Percentiles rank a stretch among this genome's conserved stretches.
phyloP scores from a whole-genome alignment of 805 yeast species.

The Saccharomycopsis sp. region DNA sequence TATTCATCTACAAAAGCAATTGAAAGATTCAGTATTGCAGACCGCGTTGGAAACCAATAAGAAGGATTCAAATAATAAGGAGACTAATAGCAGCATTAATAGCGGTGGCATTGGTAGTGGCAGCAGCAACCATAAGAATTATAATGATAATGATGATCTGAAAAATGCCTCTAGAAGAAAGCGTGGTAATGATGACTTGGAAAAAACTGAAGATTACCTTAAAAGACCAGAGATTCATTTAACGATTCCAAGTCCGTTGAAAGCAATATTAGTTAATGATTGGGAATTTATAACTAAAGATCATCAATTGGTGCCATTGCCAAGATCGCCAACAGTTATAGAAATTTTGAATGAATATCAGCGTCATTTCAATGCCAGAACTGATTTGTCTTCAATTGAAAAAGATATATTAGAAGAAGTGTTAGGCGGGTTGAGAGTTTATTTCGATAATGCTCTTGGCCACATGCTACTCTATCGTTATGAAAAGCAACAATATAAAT shows the following conservation, averaged over 20 bases:
- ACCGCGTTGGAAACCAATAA: constrained; percentile 23
- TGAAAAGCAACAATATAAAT: constrained; percentile 68
- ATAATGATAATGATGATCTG: not conserved
- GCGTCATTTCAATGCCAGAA: constrained; percentile 24
- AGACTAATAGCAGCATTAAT: constrained; percentile 17
- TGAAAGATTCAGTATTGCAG: constrained; percentile 42
- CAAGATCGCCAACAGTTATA: constrained; percentile 48
- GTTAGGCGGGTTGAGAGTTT: constrained; percentile 58
- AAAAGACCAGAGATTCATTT: constrained; percentile 39
- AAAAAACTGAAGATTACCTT: constrained; percentile 26
- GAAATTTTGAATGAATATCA: constrained; percentile 50
- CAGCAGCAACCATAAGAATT: not conserved
- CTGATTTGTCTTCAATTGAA: constrained; percentile 29
- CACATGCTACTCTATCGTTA: constrained; percentile 63
- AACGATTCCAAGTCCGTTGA: constrained; percentile 57
- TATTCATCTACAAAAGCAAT: constrained; percentile 50
- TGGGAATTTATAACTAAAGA: constrained; percentile 90
- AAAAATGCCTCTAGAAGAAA: constrained; percentile 22
- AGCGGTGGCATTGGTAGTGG: not conserved
- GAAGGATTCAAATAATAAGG: constrained; percentile 20
- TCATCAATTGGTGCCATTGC: constrained; percentile 60
- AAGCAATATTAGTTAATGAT: constrained; percentile 74
- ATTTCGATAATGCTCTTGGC: constrained; percentile 70
- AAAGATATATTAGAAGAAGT: constrained; percentile 59
- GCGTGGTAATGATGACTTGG: constrained; percentile 29